Conservation (phyloP, 495 filamentous ascomycete species). For the Zalerion maritima region DNA sequence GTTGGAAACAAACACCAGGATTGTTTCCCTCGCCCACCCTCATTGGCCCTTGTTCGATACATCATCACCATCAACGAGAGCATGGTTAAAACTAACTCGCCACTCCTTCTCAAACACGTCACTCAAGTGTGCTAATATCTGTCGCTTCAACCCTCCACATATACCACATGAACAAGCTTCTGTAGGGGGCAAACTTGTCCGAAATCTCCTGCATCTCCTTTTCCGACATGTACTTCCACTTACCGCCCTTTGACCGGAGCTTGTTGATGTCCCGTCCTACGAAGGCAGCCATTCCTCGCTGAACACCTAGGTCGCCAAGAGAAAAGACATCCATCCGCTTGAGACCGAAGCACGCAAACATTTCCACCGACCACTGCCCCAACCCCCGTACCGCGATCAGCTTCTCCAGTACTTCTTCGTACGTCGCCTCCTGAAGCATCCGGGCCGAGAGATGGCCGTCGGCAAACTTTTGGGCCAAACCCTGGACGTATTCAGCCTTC, state of each 20-base stretch:
- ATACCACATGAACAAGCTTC: conserved; percentile 40
- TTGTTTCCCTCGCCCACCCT: too few relatives aligned
- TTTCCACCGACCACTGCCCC: conserved; percentile 86
- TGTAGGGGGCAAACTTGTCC: conserved; percentile 69
- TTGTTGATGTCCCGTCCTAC: conserved; percentile 69
- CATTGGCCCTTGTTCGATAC: too few relatives aligned
- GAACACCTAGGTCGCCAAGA: conserved; percentile 83
- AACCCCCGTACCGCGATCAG: conserved; percentile 77
- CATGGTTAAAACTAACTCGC: too few relatives aligned
- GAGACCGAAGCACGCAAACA: conserved; percentile 87
- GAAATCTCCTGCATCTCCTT: conserved; percentile 77
- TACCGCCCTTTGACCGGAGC: conserved; percentile 71
- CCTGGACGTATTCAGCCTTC: conserved; percentile 88
- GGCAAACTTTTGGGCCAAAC: conserved; percentile 68
- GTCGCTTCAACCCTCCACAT: conserved; percentile 81
- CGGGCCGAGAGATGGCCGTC: conserved; percentile 56
- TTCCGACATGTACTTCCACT: conserved; percentile 96
- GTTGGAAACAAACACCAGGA: too few relatives aligned
- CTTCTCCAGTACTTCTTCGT: conserved; percentile 73
- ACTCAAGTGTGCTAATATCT: conserved; percentile 51
- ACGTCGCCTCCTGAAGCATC: conserved; percentile 59
- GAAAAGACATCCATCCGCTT: conserved; percentile 92
- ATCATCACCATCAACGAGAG: too few relatives aligned
- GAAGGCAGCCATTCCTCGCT: conserved; percentile 86
- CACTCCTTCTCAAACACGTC: too few relatives aligned